Base-by-base conservation (phyloP, 345 rosid species). In the Sisymbrium irio region DNA sequence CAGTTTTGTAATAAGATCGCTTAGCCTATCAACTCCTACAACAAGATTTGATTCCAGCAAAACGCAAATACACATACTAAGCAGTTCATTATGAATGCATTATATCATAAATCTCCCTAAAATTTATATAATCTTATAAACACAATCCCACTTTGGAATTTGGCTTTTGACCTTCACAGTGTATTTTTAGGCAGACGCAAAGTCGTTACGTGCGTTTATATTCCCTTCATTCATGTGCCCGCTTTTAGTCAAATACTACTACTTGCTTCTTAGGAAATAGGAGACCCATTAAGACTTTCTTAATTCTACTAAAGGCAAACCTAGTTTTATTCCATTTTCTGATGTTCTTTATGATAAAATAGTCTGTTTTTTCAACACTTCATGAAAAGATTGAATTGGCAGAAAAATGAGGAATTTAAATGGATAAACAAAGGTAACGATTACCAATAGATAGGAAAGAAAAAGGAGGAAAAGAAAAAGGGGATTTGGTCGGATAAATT, bases 161-260 rank as follows among this genome's bases (percentile, higher is more conserved):
- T 45, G 57, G 22, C 2, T 6, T 56, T 63, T 35, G 65, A 65
- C 50, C 59, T 65, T 65, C 42, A 55, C 25, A 46, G 18, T 73
- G 14, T 36, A 35, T 40, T 40, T 54, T 15, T 11, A 28, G 7
- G 67, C 35, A 74, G 72, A 58, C 72, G 72, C 51, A 74, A 74
- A 74, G 67, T 59, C 72, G 9, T 41, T 41, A 41, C 47, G 57
- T 67, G 79, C 69, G 74, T 50, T 75, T 75, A 42, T 68, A 68
- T 41, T 51, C 68, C 58, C 3, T 44, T 37, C 35, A 51, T 68
- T 50, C 55, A 67, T 60, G 68, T 50, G 9, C 18, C 58, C 4
- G 2, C 20, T 73, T 63, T 63, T n/a, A 15, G 20, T 17, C 37
- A 27, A 36, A 40, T 8, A 22, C 25, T 22, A 46, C 33, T 28